Evolutionary conservation across 2,329 filamentous ascomycete species (phyloP).

Genomic region (Parastagonospora avenae): DNA sequence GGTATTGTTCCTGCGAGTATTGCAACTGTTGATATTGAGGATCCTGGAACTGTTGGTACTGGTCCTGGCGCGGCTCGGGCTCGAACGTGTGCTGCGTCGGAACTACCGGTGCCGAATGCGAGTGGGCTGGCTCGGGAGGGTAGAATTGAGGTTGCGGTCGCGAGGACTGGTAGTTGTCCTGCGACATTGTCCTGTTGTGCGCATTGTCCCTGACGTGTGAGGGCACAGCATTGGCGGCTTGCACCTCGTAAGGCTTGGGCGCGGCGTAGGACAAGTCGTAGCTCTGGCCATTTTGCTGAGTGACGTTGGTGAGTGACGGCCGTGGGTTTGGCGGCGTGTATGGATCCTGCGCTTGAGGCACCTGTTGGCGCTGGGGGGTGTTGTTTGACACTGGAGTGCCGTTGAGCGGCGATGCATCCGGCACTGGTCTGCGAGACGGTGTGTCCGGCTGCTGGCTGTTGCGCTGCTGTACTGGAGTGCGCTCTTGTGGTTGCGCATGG

Average conservation of each 20-base stretch:
- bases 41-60: constrained; percentile 19
- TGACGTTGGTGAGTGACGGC: constrained; percentile 24
- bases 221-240: constrained; percentile 35
- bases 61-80: constrained; percentile 16
- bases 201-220: constrained; percentile 21
- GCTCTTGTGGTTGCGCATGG: constrained; percentile 29
- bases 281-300: constrained; percentile 25
- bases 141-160: constrained; percentile 27
- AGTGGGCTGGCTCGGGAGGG: constrained; percentile 46
- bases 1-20: constrained; percentile 27
- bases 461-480: constrained; percentile 19
- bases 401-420: constrained; percentile 30
- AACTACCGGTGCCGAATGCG: constrained; percentile 52
- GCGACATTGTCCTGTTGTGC: constrained; percentile 31
- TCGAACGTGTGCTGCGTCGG: constrained; percentile 40
- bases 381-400: constrained; percentile 24
- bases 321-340: constrained; percentile 34
- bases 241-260: constrained; percentile 44
- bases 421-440: constrained; percentile 35
- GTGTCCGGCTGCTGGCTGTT: constrained; percentile 27
- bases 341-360: constrained; percentile 18
- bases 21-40: constrained; percentile 15
- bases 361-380: constrained; percentile 32
- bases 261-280: constrained; percentile 46
- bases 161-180: constrained; percentile 34